These are phyloP conservation scores for Hypholoma fasciculare DNA, from an alignment of 768 basidiomycete species.

Conservation along the genomic window DNA sequence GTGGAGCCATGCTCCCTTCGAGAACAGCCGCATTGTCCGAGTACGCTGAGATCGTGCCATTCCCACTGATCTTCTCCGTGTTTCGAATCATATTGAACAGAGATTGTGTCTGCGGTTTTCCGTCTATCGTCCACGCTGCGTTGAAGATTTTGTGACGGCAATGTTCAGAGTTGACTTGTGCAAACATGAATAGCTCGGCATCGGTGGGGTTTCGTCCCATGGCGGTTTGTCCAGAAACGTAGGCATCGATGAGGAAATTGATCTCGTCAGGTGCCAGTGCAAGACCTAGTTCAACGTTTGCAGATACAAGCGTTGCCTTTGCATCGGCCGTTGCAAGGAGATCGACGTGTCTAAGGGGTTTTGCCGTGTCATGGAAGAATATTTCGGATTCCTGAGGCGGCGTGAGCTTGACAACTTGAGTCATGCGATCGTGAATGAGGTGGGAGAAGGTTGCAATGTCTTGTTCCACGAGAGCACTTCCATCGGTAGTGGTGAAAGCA, in stretches of 20 bases:
- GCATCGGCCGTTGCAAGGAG: constrained; percentile 50
- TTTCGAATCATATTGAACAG: constrained; percentile 98
- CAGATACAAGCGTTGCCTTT: constrained; percentile 62
- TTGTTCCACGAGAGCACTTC: constrained; percentile 38
- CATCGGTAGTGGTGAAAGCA: constrained; percentile 51
- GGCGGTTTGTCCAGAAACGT: constrained; percentile 65
- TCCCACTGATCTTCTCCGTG: constrained; percentile 76
- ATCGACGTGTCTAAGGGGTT: constrained; percentile 71
- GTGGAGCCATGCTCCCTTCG: constrained; percentile 70
- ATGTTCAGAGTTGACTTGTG: constrained; percentile 99
- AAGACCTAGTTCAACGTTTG: constrained; percentile 86
- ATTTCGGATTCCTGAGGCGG: constrained; percentile 58
- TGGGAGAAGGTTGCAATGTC: constrained; percentile 59
- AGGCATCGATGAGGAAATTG: constrained; percentile 88
- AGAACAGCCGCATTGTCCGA: constrained; percentile 98
- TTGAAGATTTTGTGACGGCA: constrained; percentile 99
- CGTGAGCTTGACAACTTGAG: constrained; percentile 67
- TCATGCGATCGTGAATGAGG: constrained; percentile 95
- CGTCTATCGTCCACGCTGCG: constrained; percentile 92
- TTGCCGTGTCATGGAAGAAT: constrained; percentile 63
- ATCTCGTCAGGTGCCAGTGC: constrained; percentile 91
- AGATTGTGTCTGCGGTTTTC: constrained; percentile 57
- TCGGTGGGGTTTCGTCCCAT: constrained; percentile 89
- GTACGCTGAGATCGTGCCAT: constrained; percentile 92
- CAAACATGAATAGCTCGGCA: constrained; percentile 99